These are phyloP conservation scores for Skeletonema grethae DNA, from an alignment of 108 stramenopile species.

Conservation along the genomic window DNA sequence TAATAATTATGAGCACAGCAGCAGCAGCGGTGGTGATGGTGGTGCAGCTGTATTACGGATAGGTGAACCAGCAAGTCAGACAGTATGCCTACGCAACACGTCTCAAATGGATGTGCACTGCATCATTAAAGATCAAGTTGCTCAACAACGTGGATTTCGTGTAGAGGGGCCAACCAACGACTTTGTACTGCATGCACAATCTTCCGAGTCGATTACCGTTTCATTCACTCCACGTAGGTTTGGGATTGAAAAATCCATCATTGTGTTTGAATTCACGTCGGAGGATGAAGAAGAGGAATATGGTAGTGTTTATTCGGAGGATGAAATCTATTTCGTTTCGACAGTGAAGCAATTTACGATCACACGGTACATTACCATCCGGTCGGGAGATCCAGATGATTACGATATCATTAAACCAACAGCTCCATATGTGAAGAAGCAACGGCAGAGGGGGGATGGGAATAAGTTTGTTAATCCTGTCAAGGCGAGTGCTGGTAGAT, in stretches of 20 bases:
- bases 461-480: constrained; percentile 29
- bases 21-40: background rate
- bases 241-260: constrained; percentile 18
- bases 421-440: constrained; percentile 34
- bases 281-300: background rate
- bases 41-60: background rate
- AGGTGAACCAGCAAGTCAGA: background rate
- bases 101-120: constrained; percentile 20
- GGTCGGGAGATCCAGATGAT: constrained; percentile 44
- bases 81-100: constrained; percentile 11
- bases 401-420: constrained; percentile 39
- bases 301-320: background rate
- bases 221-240: constrained; percentile 4
- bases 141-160: constrained; percentile 13
- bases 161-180: constrained; percentile 4
- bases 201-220: background rate
- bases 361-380: constrained; percentile 26
- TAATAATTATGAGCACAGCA: background rate
- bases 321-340: background rate
- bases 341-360: constrained; percentile 20
- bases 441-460: background rate
- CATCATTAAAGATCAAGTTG: constrained; percentile 4
- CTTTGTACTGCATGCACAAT: constrained; percentile 1
- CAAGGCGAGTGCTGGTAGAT: background rate
- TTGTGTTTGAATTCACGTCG: constrained; percentile 20